A percentile compares a stretch with the other conserved stretches of the same genome.
Evolutionary conservation across 148 eudicot species (phyloP).

Genomic region (Vaccinium macrocarpon): DNA sequence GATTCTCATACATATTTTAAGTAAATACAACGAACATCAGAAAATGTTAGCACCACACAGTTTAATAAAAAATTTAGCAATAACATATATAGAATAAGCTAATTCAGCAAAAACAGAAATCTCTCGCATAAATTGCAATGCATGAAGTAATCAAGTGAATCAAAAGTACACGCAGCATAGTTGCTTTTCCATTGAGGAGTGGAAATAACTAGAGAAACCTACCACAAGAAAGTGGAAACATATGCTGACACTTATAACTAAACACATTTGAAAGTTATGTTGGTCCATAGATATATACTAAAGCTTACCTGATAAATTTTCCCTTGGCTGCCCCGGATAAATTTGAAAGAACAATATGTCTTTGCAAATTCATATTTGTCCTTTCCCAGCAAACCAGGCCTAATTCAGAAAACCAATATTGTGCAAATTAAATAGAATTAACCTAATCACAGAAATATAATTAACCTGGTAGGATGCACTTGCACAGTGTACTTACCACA

Average conservation of each 20-base stretch:
- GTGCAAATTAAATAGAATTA: conserved; percentile 12
- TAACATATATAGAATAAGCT: not conserved
- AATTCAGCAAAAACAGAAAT: not conserved
- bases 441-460: not conserved
- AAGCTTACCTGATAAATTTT: conserved; percentile 53
- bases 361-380: conserved; percentile 85
- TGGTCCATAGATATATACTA: not conserved
- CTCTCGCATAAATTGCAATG: not conserved
- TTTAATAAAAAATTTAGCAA: not conserved
- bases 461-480: not conserved
- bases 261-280: not conserved
- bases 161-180: not conserved
- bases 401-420: conserved; percentile 28
- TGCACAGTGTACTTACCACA: conserved; percentile 63
- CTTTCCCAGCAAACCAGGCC: conserved; percentile 95
- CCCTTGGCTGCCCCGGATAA: conserved; percentile 51
- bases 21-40: not conserved
- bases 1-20: not conserved
- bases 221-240: conserved; percentile 10
- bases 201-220: not conserved
- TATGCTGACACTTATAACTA: not conserved
- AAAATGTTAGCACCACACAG: conserved; percentile 11
- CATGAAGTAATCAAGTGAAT: not conserved
- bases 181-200: not conserved
- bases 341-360: conserved; percentile 69